A percentile compares a stretch with the other conserved stretches of the same genome.
Evolutionary conservation across 2,329 filamentous ascomycete species (phyloP).

Genomic region (Exophiala mesophila): DNA sequence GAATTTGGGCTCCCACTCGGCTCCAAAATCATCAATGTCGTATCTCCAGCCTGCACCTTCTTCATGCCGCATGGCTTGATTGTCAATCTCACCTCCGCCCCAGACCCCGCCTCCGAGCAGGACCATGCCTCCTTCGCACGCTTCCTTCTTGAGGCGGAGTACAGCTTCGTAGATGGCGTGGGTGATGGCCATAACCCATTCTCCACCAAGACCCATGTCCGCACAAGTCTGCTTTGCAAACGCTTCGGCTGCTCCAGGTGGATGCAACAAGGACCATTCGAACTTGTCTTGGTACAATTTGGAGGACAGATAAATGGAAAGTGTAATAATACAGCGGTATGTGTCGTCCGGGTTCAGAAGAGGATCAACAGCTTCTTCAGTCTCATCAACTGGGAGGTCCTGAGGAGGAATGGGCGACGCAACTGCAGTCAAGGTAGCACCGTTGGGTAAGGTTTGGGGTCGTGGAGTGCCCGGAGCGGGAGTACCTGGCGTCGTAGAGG

Average conservation of each 20-base stretch:
- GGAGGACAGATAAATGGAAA: constrained; percentile 88
- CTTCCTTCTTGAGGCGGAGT: constrained; percentile 88
- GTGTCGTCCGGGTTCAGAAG: constrained; percentile 87
- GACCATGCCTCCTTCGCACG: constrained; percentile 83
- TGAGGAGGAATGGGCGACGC: constrained; percentile 55
- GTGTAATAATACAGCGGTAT: constrained; percentile 84
- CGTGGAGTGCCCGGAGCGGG: constrained; percentile 45
- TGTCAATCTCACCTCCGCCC: constrained; percentile 73
- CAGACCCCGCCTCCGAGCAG: constrained; percentile 47
- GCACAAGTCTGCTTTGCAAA: constrained; percentile 92
- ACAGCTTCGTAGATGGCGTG: constrained; percentile 97
- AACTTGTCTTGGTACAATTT: constrained; percentile 95
- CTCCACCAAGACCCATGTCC: constrained; percentile 80
- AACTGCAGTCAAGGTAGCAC: constrained; percentile 59
- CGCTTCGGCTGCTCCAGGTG: constrained; percentile 82
- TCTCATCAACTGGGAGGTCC: constrained; percentile 9
- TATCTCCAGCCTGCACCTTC: constrained; percentile 88
- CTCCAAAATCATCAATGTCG: constrained; percentile 81
- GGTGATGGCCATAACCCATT: constrained; percentile 91
- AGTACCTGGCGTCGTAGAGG: constrained; percentile 25
- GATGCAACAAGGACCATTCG: constrained; percentile 92
- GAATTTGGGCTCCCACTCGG: constrained; percentile 78
- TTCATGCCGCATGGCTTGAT: constrained; percentile 75
- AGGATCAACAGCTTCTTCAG: constrained; percentile 50
- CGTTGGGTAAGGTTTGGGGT: constrained; percentile 37